These are phyloP conservation scores for Sarcomyxa edulis DNA, from an alignment of 768 basidiomycete species.

Conservation along the genomic window DNA sequence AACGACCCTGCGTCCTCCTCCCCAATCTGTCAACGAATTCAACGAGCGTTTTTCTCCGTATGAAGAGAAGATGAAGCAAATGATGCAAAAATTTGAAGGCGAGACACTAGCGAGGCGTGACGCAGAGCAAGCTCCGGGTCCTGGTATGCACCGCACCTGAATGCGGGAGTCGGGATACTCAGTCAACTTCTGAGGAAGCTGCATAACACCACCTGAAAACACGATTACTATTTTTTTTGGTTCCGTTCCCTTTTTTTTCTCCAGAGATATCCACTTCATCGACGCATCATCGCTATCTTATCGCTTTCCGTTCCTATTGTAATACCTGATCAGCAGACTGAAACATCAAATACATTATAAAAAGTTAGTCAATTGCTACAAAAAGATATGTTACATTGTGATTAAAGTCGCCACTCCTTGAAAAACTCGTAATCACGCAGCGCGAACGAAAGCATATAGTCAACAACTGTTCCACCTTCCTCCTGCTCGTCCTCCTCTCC, in stretches of 20 bases:
- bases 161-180: too few species aligned
- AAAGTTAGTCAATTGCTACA: conserved; percentile 2
- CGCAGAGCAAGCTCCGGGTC: too few species aligned
- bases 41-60: too few species aligned
- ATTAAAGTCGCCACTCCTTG: conserved; percentile 61
- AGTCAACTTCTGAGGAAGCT: background rate
- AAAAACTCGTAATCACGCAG: conserved; percentile 64
- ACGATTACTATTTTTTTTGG: background rate
- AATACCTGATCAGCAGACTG: background rate
- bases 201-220: background rate
- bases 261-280: too few species aligned
- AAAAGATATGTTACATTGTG: conserved; percentile 4
- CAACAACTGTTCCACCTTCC: conserved; percentile 71
- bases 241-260: background rate
- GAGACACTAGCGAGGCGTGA: too few species aligned
- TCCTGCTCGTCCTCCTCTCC: conserved; percentile 39
- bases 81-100: too few species aligned
- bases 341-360: background rate
- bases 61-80: too few species aligned
- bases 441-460: conserved; percentile 78
- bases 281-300: background rate
- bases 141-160: too few species aligned
- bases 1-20: too few species aligned
- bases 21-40: too few species aligned
- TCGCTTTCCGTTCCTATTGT: too few species aligned